Percentiles rank a stretch among this genome's conserved stretches.
phyloP scores from a whole-genome alignment of 176 grass and related monocot genomes.

The Themeda triandra region DNA sequence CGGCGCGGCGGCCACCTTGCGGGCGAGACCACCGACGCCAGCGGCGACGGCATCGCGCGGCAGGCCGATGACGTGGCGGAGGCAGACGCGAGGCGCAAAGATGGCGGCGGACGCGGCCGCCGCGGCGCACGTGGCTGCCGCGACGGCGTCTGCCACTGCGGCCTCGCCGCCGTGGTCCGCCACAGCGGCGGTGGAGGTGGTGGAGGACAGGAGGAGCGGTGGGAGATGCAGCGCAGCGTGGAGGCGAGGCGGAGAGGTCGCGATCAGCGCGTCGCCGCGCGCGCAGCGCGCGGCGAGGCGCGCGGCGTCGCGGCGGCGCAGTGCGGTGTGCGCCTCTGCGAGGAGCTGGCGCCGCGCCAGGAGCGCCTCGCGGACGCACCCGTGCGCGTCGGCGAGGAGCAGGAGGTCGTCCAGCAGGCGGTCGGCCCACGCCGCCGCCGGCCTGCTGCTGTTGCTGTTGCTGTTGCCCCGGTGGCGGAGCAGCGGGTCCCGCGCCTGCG shows the following conservation, averaged over 20 bases:
- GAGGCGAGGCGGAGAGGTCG: conserved; percentile 46
- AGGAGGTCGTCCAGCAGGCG: conserved; percentile 60
- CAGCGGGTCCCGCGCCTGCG: conserved; percentile 50
- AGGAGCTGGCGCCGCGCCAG: conserved; percentile 35
- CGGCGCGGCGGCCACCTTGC: conserved; percentile 28
- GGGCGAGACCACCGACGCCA: conserved; percentile 16
- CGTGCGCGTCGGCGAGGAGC: conserved; percentile 49
- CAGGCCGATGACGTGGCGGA: conserved; percentile 44
- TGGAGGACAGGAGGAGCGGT: background rate
- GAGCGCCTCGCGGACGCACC: conserved; percentile 55
- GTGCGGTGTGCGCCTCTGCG: conserved; percentile 45
- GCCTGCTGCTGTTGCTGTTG: background rate
- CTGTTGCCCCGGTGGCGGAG: background rate
- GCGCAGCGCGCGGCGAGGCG: conserved; percentile 47
- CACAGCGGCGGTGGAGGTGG: too few species aligned
- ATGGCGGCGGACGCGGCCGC: conserved; percentile 52
- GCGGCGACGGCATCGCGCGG: background rate
- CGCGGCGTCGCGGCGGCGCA: conserved; percentile 32
- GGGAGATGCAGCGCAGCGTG: conserved; percentile 35
- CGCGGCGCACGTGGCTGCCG: conserved; percentile 18
- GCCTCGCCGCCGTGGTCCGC: conserved; percentile 23
- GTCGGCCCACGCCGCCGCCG: conserved; percentile 21
- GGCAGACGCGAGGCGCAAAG: conserved; percentile 53
- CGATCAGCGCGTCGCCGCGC: conserved; percentile 39
- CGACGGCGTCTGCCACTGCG: conserved; percentile 42